Evolutionary conservation across 78 protist species (phyloP), one percentile per base, ranked within the genome.

Genomic region (Dictyostelium intermedium): DNA sequence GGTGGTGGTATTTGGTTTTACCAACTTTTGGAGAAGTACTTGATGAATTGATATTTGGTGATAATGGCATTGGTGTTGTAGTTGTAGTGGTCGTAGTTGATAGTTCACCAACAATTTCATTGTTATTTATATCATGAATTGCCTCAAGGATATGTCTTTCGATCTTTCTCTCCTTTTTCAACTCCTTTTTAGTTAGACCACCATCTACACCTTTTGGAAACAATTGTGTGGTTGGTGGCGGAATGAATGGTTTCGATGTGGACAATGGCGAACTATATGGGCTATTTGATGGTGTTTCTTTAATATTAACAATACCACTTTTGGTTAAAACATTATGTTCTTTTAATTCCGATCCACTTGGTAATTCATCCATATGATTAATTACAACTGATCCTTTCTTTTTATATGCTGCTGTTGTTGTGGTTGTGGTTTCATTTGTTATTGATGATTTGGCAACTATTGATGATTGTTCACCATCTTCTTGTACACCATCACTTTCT

Each of bases 91-190:
- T 53, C 5, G 63, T 1, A 1, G 11, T 14, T 60, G 69, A 23
- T 20, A 63, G 2, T 9, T 25, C 73, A 20, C 32, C 73, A n/a
- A 25, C 37, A 23, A 76, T 76, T 37, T 76, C 45, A 20, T 74
- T 30, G 10, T 23, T 37, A 37, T 91, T 14, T 35, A 32, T 45
- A 7, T 91, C 91, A 23, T 91, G 77, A 14, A 84, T 76, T 1
- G 92, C 91, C 11, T 91, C 91, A 5, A 76, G 20, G 11, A 84
- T 35, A 30, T 91, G 72, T 66, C 83, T 82, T 82, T 89, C 93
- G 6, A 89, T 53, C 50, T 89, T 89, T 23, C 80, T 69, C 16
- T 78, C 85, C n/a, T 89, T 89, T 25, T 91, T 91, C 35, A 34
- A 70, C 27, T 78, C 82, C 25, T 32, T 41, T 63, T 79, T 70